Evolutionary conservation across 1,284 basidiomycete genomes (phyloP).

Genomic region (Salmacisia buchloeana): DNA sequence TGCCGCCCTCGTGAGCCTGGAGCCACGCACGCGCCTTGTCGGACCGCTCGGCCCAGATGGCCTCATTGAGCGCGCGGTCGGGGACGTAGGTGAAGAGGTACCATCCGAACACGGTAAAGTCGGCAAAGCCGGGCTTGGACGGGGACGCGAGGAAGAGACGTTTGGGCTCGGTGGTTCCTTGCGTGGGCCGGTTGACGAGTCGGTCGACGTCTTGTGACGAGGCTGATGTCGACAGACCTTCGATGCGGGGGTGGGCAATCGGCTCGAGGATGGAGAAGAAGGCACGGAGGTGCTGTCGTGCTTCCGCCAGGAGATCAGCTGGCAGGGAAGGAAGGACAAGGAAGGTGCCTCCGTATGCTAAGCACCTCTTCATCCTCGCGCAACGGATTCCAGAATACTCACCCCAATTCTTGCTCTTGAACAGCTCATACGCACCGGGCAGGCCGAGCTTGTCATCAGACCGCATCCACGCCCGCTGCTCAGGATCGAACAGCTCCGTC

Average conservation of each 20-base stretch:
- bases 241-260: too few species aligned
- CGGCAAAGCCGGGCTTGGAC: not conserved
- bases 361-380: not conserved
- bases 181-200: not conserved
- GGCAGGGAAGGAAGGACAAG: too few species aligned
- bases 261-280: too few species aligned
- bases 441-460: not conserved
- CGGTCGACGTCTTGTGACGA: not conserved
- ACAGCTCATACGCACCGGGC: not conserved
- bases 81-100: not conserved
- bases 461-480: not conserved
- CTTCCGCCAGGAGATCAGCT: too few species aligned
- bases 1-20: not conserved
- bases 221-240: not conserved
- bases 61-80: not conserved
- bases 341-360: too few species aligned
- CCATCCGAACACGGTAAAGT: slow-evolving; percentile 5
- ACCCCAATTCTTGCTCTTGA: not conserved
- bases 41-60: not conserved
- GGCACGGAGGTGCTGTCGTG: too few species aligned
- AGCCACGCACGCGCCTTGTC: not conserved
- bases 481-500: not conserved
- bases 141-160: not conserved
- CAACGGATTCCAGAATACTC: not conserved
- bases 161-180: not conserved